phyloP scores from a whole-genome alignment of 2,329 filamentous ascomycete genomes.

The Chaetothyriales sp. region DNA sequence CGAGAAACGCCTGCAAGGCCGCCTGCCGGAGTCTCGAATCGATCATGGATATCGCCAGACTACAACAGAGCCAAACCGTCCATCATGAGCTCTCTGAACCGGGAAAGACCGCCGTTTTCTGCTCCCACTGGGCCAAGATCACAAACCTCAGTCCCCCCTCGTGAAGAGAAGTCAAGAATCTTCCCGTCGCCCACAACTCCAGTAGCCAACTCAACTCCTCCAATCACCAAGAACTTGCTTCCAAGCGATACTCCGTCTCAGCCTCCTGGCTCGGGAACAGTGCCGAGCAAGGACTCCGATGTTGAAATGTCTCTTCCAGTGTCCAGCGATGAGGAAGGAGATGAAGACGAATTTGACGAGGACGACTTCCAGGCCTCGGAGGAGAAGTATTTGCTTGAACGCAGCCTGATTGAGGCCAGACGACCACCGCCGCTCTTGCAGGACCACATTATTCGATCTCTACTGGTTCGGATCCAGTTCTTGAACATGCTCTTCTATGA shows the following conservation, averaged over 20 bases:
- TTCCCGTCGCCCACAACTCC: conserved; percentile 1
- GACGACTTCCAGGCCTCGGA: conserved; percentile 33
- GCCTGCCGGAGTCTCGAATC: conserved; percentile 4
- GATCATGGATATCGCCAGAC: conserved; percentile 11
- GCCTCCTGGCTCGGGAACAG: neutral
- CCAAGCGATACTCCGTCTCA: neutral
- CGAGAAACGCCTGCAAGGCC: conserved; percentile 7
- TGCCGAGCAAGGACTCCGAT: conserved; percentile 2
- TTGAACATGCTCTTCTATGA: conserved; percentile 29
- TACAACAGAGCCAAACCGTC: conserved; percentile 14
- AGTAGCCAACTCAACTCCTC: neutral
- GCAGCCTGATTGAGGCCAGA: conserved; percentile 27
- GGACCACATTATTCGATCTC: conserved; percentile 26
- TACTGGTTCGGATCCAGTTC: conserved; percentile 30
- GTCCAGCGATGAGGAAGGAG: conserved; percentile 29
- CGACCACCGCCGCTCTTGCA: conserved; percentile 29
- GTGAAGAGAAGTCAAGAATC: conserved; percentile 6
- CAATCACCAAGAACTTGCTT: neutral
- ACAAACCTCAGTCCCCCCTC: conserved; percentile 3
- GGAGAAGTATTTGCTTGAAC: conserved; percentile 30
- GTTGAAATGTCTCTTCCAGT: conserved; percentile 16
- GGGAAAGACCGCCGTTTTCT: conserved; percentile 2
- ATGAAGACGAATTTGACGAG: conserved; percentile 27
- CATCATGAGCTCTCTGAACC: conserved; percentile 11
- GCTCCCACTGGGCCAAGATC: conserved; percentile 11